A percentile compares a stretch with the other conserved stretches of the same genome.
Conservation (phyloP, 768 basidiomycete genomes). For the Podaxis sp. region DNA sequence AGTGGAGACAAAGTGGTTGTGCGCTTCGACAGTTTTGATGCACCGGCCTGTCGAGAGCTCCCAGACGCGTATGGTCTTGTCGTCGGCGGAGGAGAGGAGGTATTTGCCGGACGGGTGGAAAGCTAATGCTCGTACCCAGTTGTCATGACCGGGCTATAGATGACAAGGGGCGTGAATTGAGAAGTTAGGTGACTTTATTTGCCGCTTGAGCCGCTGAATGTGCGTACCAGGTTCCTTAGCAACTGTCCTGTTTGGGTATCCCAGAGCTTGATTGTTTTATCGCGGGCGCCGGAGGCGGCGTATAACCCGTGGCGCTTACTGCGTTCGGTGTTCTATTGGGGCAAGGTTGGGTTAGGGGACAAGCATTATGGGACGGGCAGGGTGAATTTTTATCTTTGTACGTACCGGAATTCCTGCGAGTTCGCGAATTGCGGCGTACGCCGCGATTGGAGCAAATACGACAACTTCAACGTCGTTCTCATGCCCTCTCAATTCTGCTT, state of each 20-base stretch:
- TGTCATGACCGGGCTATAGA: conserved; percentile 73
- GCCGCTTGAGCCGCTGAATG: not conserved
- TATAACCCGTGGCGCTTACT: conserved; percentile 55
- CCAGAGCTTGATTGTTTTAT: conserved; percentile 93
- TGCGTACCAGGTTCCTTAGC: conserved; percentile 68
- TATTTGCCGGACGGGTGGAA: conserved; percentile 92
- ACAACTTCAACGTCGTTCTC: conserved; percentile 85
- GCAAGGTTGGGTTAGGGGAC: not conserved
- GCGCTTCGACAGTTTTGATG: conserved; percentile 84
- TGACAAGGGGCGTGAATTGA: conserved; percentile 12
- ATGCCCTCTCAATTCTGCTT: conserved; percentile 83
- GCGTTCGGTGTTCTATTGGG: conserved; percentile 49
- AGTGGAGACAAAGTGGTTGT: conserved; percentile 79
- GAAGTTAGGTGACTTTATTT: not conserved
- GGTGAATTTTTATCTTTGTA: conserved; percentile 9
- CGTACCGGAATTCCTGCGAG: conserved; percentile 70
- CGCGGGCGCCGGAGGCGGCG: conserved; percentile 81
- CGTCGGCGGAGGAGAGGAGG: conserved; percentile 89
- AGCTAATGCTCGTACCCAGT: conserved; percentile 85
- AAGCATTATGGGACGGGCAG: conserved; percentile 4
- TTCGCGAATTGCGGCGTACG: conserved; percentile 76
- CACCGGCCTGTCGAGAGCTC: conserved; percentile 84
- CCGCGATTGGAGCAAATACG: conserved; percentile 74
- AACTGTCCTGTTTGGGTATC: conserved; percentile 82
- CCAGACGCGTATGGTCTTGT: conserved; percentile 91